A percentile compares a stretch with the other conserved stretches of the same genome.
phyloP scores from a whole-genome alignment of 1,284 basidiomycete genomes.

The Tylopilus orsonianus region DNA sequence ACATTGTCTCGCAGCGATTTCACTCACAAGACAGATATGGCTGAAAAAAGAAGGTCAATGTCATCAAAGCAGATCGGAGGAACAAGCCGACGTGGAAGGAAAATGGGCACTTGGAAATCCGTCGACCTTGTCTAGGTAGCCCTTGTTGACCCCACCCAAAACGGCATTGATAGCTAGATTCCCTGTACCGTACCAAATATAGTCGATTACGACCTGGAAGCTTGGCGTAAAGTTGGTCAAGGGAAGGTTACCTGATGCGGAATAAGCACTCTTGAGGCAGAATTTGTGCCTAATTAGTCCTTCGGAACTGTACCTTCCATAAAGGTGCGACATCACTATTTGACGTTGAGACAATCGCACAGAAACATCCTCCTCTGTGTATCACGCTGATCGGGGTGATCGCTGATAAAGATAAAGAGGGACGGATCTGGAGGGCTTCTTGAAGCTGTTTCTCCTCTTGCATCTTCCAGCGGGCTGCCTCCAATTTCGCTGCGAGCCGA shows the following conservation, averaged over 20 bases:
- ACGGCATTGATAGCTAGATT: slow-evolving; percentile 85
- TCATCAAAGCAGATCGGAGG: slow-evolving; percentile 7
- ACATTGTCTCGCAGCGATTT: slow-evolving; percentile 58
- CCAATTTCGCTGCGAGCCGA: slow-evolving; percentile 74
- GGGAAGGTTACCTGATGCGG: slow-evolving; percentile 62
- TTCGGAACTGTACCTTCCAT: slow-evolving; percentile 91
- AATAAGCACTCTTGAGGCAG: slow-evolving; percentile 84
- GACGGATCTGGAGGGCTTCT: slow-evolving; percentile 57
- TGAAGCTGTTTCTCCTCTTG: slow-evolving; percentile 64
- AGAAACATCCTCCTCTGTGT: slow-evolving; percentile 23
- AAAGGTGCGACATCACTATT: slow-evolving; percentile 88
- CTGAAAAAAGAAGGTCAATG: slow-evolving; percentile 38
- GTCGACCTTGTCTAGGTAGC: slow-evolving; percentile 87
- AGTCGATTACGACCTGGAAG: slow-evolving; percentile 86
- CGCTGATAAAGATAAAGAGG: not conserved
- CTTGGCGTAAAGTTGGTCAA: slow-evolving; percentile 92
- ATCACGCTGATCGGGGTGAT: slow-evolving; percentile 12
- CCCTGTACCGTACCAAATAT: slow-evolving; percentile 87
- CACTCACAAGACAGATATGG: slow-evolving; percentile 65
- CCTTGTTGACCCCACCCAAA: slow-evolving; percentile 84
- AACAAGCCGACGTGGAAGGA: slow-evolving; percentile 82
- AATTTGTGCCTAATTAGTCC: slow-evolving; percentile 84
- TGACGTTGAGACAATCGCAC: too few species aligned
- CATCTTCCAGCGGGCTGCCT: slow-evolving; percentile 67
- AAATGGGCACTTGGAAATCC: slow-evolving; percentile 98